phyloP scores from a whole-genome alignment of 306 rosid species.

The Parietaria judaica region DNA sequence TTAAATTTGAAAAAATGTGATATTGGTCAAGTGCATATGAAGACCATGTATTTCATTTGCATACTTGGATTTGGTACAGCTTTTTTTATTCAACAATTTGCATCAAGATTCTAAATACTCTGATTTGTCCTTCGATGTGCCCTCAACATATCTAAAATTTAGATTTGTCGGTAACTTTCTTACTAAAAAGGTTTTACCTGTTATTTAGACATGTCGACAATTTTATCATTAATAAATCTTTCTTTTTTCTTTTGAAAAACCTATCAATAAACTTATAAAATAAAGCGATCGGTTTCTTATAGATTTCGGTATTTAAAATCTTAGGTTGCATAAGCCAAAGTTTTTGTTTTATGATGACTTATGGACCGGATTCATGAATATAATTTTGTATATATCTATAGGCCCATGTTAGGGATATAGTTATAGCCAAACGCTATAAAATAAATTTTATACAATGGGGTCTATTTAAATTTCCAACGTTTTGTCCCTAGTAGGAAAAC shows the following conservation, averaged over 20 bases:
- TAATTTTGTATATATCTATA: not conserved
- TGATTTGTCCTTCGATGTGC: no score
- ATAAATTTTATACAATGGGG: not conserved
- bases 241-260: not conserved
- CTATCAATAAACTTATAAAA: no score
- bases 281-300: no score
- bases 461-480: not conserved
- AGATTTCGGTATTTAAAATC: no score
- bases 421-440: slow-evolving; percentile 1
- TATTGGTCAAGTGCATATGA: not conserved
- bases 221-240: no score
- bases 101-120: no score
- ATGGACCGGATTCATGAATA: slow-evolving; percentile 3
- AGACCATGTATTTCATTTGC: not conserved
- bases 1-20: slow-evolving; percentile 17
- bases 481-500: not conserved
- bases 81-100: not conserved
- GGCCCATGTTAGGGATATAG: not conserved
- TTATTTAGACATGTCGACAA: no score
- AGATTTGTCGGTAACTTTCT: no score
- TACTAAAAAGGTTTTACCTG: no score
- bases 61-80: not conserved
- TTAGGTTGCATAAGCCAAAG: not conserved
- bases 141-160: no score
- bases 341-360: not conserved